Base-by-base conservation (phyloP, 2,329 filamentous ascomycete species). In the Aspergillus neoniger region DNA sequence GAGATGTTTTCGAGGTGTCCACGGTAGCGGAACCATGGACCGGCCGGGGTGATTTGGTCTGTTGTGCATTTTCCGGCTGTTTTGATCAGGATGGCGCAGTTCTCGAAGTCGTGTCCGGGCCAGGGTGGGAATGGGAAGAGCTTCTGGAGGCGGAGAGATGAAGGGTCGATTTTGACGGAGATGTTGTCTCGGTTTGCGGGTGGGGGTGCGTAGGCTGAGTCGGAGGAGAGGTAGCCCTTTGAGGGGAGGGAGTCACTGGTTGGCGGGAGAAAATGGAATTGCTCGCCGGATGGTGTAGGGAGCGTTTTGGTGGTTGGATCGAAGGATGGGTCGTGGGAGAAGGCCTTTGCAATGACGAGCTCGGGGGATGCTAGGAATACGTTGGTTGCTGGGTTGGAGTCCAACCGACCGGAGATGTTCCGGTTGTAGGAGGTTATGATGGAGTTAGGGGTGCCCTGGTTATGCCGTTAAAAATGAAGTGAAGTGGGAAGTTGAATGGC, bases 1-100 rank as follows among this genome's bases (percentile, higher is more conserved):
- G 51, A 54, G 51, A 54, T 54, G 36, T 54, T 54, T 19, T 54
- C 51, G 4, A 54, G 36, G 14, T 54, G 51, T 8, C 36, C 51
- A 2, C 51, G 21, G 21, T 54, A 54, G 36, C 38, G 51, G 51
- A 54, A 54, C 51, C 51, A 54, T 4, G 51, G 36, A 4, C 51
- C 51, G 3, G 51, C 51, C 2, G 51, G 51, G 8, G 51, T 54
- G 4, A 54, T 54, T 21, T 54, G 51, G 21, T 54, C 36, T 0
- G 51, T 54, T 21, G 51, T 54, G 23, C 51, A 54, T 19, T 54
- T 54, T 3, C 51, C 51, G 9, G 39, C 41, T 9, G 51, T 43
- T 12, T 54, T 54, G 51, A 54, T 54, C 2, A 54, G 19, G 15
- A 54, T 28, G 10, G 23, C 12, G 14, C 36, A 54, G 36, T 39